Percentiles rank a stretch among this genome's conserved stretches.
Evolutionary conservation across 345 rosid species (phyloP).

Genomic region (Pelargonium nanum): DNA sequence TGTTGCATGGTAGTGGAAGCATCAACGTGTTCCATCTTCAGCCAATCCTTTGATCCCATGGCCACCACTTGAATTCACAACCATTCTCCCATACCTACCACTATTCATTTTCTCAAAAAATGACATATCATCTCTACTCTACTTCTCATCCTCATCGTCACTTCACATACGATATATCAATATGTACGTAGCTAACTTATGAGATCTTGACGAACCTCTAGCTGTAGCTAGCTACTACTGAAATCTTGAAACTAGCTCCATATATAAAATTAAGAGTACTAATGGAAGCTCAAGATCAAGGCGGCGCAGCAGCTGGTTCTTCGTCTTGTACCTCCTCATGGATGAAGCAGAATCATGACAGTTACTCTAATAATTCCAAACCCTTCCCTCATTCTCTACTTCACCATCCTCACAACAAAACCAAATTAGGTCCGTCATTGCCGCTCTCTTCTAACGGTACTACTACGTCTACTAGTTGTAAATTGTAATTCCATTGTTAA

Average conservation of each 20-base stretch:
- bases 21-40: conserved; percentile 29
- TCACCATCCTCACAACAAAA: conserved; percentile 6
- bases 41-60: conserved; percentile 25
- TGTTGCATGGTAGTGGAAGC: conserved; percentile 19
- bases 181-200: no score
- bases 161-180: neutral
- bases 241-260: no score
- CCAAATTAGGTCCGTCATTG: conserved; percentile 16
- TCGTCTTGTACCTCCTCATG: conserved; percentile 13
- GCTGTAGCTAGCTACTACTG: neutral
- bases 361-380: neutral
- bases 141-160: no score
- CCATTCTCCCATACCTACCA: neutral
- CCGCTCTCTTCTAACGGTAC: neutral
- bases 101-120: neutral
- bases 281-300: neutral
- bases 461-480: no score
- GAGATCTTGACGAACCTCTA: neutral
- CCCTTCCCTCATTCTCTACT: neutral
- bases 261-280: neutral
- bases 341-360: conserved; percentile 1
- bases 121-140: neutral
- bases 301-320: conserved; percentile 5
- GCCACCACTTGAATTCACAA: no score
- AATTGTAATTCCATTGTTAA: no score